A percentile compares a stretch with the other conserved stretches of the same genome.
Evolutionary conservation across 176 grass and related monocot genomes (phyloP).

Genomic region (Oryza meyeriana): DNA sequence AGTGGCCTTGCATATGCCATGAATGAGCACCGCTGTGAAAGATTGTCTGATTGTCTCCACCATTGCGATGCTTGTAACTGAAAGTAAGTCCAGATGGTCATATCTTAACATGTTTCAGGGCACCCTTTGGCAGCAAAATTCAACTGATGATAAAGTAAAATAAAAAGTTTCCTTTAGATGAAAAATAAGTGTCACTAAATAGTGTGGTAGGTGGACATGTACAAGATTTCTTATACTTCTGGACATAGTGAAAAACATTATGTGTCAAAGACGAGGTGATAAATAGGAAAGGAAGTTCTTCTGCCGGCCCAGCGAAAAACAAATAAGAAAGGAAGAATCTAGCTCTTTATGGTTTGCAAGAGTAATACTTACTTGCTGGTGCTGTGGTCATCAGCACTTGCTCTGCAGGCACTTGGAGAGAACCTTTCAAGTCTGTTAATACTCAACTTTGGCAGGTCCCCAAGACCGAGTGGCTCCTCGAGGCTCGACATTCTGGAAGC

Average conservation of each 20-base stretch:
- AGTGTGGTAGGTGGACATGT: not conserved
- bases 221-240: not conserved
- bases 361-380: constrained; percentile 38
- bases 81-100: not conserved
- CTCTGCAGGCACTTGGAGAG: constrained; percentile 25
- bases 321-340: not conserved
- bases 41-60: not conserved
- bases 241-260: not conserved
- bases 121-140: not conserved
- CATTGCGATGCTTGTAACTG: constrained; percentile 6
- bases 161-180: not conserved
- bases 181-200: not conserved
- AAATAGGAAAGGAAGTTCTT: no score
- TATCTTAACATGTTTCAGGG: not conserved
- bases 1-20: constrained; percentile 22
- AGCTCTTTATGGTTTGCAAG: not conserved
- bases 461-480: constrained; percentile 46
- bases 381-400: constrained; percentile 8
- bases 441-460: constrained; percentile 45
- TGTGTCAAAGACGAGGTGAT: no score
- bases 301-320: no score
- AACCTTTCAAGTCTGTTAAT: constrained; percentile 51
- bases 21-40: constrained; percentile 22
- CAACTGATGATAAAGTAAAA: not conserved
- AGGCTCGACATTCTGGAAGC: constrained; percentile 51